Percentiles rank a stretch among this genome's conserved stretches.
phyloP scores from a whole-genome alignment of 208 protist genomes.

The Trypanosoma congolense region DNA sequence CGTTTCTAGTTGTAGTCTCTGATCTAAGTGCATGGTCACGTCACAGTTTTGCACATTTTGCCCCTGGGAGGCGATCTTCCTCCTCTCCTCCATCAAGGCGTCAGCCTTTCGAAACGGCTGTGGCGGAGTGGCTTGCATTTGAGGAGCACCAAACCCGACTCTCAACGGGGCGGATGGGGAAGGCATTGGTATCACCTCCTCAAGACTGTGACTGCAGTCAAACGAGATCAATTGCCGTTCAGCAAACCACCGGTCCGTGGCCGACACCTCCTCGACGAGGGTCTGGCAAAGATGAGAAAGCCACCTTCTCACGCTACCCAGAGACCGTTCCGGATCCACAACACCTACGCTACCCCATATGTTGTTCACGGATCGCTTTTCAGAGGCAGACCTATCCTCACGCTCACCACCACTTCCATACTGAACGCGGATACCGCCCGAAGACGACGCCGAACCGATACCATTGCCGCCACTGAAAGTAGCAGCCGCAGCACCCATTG shows the following conservation, averaged over 20 bases:
- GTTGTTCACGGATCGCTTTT: slow-evolving; percentile 17
- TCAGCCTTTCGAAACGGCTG: slow-evolving; percentile 26
- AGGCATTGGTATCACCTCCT: slow-evolving; percentile 31
- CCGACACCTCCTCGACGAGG: slow-evolving; percentile 50
- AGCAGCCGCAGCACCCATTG: background rate
- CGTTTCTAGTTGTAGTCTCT: slow-evolving; percentile 59
- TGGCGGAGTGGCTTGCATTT: background rate
- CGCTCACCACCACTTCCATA: slow-evolving; percentile 13
- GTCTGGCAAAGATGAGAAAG: slow-evolving; percentile 43
- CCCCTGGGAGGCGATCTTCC: slow-evolving; percentile 28
- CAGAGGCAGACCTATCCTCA: slow-evolving; percentile 3
- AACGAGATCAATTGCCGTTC: slow-evolving; percentile 44
- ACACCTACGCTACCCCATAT: slow-evolving; percentile 54
- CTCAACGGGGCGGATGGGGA: slow-evolving; percentile 6
- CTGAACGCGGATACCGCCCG: slow-evolving; percentile 29
- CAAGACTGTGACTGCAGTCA: slow-evolving; percentile 57
- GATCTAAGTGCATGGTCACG: slow-evolving; percentile 46
- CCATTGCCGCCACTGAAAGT: slow-evolving; percentile 7
- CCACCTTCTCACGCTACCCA: slow-evolving; percentile 53
- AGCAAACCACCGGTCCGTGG: slow-evolving; percentile 58
- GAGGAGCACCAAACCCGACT: slow-evolving; percentile 7
- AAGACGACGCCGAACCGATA: slow-evolving; percentile 1
- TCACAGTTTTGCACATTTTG: slow-evolving; percentile 42
- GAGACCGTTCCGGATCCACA: slow-evolving; percentile 34
- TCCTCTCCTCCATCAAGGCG: slow-evolving; percentile 30